phyloP scores from a whole-genome alignment of 179 eudicot species.

The Silene noctiflora region DNA sequence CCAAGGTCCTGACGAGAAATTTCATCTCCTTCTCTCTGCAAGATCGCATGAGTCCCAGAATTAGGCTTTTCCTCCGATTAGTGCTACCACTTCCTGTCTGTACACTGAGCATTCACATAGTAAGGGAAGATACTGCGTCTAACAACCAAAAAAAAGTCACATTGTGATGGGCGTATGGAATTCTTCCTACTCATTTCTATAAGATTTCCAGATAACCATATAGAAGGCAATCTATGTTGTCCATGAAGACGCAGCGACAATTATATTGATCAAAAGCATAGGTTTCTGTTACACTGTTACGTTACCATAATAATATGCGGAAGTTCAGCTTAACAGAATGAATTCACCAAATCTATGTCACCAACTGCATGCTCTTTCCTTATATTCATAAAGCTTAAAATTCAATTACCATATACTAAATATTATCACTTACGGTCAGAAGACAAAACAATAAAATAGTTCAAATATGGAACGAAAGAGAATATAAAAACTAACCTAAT shows the following conservation, averaged over 20 bases:
- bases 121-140: conserved; percentile 12
- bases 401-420: background rate
- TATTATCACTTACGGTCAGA: conserved; percentile 1
- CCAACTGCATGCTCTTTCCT: background rate
- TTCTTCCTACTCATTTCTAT: background rate
- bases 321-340: background rate
- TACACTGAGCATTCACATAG: conserved; percentile 45
- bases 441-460: conserved; percentile 7
- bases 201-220: background rate
- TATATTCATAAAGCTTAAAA: background rate
- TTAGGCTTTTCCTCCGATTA: conserved; percentile 66
- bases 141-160: background rate
- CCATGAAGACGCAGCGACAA: background rate
- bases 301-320: background rate
- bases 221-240: background rate
- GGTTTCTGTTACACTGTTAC: background rate
- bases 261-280: background rate
- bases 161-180: background rate
- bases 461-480: background rate
- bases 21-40: conserved; percentile 97
- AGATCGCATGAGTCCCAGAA: conserved; percentile 81
- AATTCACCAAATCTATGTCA: background rate
- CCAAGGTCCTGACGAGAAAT: conserved; percentile 90
- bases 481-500: conserved; percentile 57
- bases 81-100: conserved; percentile 93